Base-by-base conservation (phyloP, 768 basidiomycete species). In the Serpula lacrymans region DNA sequence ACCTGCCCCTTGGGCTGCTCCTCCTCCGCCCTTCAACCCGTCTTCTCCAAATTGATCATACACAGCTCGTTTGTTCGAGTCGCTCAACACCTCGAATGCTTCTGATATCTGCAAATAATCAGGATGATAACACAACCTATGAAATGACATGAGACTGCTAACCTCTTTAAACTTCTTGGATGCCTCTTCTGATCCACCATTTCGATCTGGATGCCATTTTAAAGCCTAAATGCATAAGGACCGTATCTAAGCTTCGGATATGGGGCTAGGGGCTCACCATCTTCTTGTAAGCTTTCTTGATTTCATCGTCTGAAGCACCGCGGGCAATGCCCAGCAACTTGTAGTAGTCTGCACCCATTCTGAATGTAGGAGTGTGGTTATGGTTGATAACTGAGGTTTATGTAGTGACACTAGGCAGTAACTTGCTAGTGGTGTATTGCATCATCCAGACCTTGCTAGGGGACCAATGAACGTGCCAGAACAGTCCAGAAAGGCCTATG, bases 21-120 rank as follows among this genome's bases (percentile, higher is more conserved):
- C 77, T 25, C 77, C 78, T 14, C 77, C 77, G 6, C 77, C 77
- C 59, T 97, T 97, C 50, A 97, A 74, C 2, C 95, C 94, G 42
- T 96, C 94, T 59, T 96, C 93, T 25, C 95, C 95, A 41, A 93
- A 84, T 51, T 96, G 90, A 62, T 96, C 94, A 49, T 93, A 97
- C 6, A 91, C 58, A 0, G 86, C 65, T 17, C 89, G 84, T 55
- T 91, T 92, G 57, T 90, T 72, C 60, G 80, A 79, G 64, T 96
- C 92, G 37, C 77, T 88, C 41, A 98, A 80, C 21, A 95, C 93
- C 59, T 98, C 95, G 53, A 95, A 98, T 1, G 92, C 94, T 69
- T 97, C 95, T 23, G 88, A 88, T 33, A 97, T 78, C 86, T 95
- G 36, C 13, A 27, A 13, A 37, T 21, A 32, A 7, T 11, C 12